Evolutionary conservation across 208 protist genomes (phyloP).

Genomic region (Acanthamoeba polyphaga): DNA sequence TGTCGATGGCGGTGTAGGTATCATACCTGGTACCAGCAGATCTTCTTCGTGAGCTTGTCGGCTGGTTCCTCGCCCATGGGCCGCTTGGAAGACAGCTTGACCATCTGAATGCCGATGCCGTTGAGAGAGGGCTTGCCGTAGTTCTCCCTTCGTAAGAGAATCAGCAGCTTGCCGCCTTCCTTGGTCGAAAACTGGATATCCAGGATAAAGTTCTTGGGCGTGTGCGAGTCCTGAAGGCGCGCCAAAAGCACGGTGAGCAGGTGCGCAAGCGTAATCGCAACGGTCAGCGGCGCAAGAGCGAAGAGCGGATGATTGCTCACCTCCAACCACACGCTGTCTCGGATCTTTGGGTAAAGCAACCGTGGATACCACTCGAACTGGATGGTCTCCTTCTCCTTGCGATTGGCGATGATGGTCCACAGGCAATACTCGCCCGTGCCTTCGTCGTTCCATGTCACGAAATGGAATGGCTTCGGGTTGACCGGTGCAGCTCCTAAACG

Average conservation of each 20-base stretch:
- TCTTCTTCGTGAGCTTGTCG: constrained; percentile 46
- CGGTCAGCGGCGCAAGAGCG: background rate
- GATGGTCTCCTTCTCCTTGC: constrained; percentile 67
- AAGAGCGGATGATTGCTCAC: background rate
- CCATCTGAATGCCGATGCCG: constrained; percentile 75
- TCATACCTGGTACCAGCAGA: constrained; percentile 70
- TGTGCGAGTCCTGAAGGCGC: constrained; percentile 18
- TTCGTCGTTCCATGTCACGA: constrained; percentile 57
- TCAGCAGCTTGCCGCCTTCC: constrained; percentile 57
- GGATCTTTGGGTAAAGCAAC: constrained; percentile 37
- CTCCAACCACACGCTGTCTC: constrained; percentile 13
- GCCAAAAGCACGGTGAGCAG: too few species aligned
- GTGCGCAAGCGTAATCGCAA: too few species aligned
- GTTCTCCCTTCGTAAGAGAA: constrained; percentile 72
- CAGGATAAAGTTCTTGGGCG: constrained; percentile 74
- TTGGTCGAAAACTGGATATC: constrained; percentile 74
- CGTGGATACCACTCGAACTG: constrained; percentile 74
- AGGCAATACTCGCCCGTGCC: constrained; percentile 58
- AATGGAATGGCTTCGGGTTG: constrained; percentile 47
- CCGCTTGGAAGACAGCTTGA: constrained; percentile 40
- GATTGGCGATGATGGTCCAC: constrained; percentile 69
- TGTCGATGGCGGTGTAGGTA: background rate
- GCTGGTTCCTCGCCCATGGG: background rate
- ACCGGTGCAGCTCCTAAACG: background rate
- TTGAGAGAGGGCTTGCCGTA: constrained; percentile 38